Evolutionary conservation across 805 yeast genomes (phyloP).

Genomic region (Wickerhamomyces canadensis): DNA sequence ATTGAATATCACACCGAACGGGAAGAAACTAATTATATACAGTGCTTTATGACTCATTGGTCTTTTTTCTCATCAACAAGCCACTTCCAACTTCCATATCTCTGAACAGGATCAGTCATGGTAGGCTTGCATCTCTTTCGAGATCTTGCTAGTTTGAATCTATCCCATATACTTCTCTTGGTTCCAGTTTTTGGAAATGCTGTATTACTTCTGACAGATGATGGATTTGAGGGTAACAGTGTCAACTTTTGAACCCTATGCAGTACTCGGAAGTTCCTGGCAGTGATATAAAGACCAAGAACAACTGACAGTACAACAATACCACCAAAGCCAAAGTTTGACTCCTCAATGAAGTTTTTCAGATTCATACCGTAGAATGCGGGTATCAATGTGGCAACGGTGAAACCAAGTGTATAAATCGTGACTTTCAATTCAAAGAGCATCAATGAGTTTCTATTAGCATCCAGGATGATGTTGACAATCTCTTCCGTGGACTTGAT

Average conservation of each 20-base stretch:
- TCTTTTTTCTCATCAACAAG: conserved; percentile 40
- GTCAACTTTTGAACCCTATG: conserved; percentile 62
- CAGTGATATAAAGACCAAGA: conserved; percentile 49
- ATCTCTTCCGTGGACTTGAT: conserved; percentile 90
- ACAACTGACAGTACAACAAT: conserved; percentile 48
- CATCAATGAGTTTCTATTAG: conserved; percentile 88
- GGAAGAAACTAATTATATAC: too few relatives aligned
- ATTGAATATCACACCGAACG: too few relatives aligned
- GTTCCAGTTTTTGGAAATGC: neutral
- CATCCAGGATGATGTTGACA: conserved; percentile 84
- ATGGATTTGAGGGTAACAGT: conserved; percentile 37
- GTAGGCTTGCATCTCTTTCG: neutral
- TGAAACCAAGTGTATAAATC: conserved; percentile 77
- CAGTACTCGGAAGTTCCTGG: conserved; percentile 50
- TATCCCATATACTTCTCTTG: conserved; percentile 5
- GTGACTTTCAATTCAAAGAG: conserved; percentile 77
- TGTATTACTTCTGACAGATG: neutral
- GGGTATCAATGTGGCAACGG: conserved; percentile 79
- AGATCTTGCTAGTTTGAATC: conserved; percentile 12
- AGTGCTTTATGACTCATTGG: too few relatives aligned
- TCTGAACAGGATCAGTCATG: conserved; percentile 25
- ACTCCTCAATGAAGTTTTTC: conserved; percentile 71
- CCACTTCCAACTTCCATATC: conserved; percentile 54
- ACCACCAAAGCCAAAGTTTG: conserved; percentile 53
- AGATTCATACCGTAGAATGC: conserved; percentile 89